Conservation (phyloP, 495 filamentous ascomycete species). For the Trypethelium eluteriae region DNA sequence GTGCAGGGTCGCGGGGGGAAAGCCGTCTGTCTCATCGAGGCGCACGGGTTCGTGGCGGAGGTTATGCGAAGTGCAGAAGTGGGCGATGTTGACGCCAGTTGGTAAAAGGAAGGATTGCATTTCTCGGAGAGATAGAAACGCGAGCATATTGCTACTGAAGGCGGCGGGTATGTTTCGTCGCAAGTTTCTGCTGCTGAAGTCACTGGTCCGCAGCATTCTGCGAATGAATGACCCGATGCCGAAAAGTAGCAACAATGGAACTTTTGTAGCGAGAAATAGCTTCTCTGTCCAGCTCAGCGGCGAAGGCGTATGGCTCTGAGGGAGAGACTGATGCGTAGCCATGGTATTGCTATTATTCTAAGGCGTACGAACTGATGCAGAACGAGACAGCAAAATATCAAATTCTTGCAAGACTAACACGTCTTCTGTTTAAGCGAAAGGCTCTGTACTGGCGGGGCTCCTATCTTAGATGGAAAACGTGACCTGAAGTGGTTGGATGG, state of each 20-base stretch:
- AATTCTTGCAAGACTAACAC: no score
- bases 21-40: background rate
- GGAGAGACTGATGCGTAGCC: background rate
- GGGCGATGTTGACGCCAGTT: background rate
- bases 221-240: background rate
- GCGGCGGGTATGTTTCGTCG: background rate
- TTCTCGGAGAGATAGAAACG: background rate
- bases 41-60: background rate
- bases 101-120: background rate
- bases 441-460: no score
- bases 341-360: background rate
- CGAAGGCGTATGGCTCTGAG: conserved; percentile 2
- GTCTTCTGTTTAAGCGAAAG: no score
- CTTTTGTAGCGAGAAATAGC: background rate
- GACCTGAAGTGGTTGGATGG: no score
- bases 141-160: background rate
- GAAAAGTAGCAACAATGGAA: background rate
- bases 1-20: conserved; percentile 2
- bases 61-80: background rate
- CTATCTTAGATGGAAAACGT: no score
- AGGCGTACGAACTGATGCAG: background rate
- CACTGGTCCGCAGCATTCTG: background rate
- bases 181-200: background rate
- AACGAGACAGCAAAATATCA: no score
- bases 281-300: background rate